Conservation (phyloP, 768 basidiomycete species). For the Serpula lacrymans region DNA sequence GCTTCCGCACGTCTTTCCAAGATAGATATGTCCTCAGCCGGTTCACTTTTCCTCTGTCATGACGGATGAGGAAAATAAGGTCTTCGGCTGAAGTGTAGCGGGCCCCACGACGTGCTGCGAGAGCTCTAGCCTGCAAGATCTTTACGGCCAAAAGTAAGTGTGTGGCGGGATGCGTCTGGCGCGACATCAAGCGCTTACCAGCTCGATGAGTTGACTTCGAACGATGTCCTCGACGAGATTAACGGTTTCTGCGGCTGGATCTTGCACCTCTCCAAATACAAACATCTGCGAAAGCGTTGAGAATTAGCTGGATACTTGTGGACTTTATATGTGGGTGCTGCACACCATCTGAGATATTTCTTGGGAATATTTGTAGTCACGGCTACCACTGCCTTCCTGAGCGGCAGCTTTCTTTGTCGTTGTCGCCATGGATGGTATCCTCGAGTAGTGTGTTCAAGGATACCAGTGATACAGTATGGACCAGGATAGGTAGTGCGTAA, state of each 20-base stretch:
- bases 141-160: no score
- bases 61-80: conserved; percentile 92
- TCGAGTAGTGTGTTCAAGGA: no score
- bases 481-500: no score
- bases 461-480: no score
- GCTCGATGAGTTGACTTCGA: conserved; percentile 84
- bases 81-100: conserved; percentile 90
- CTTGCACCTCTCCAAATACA: conserved; percentile 94
- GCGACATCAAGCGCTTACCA: conserved; percentile 45
- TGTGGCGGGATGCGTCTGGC: conserved; percentile 5
- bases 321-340: not conserved
- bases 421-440: conserved; percentile 4
- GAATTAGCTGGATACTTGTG: conserved; percentile 1
- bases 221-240: conserved; percentile 96
- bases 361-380: conserved; percentile 85
- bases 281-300: conserved; percentile 65
- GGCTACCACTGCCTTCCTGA: conserved; percentile 19
- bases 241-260: conserved; percentile 82
- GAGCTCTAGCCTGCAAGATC: conserved; percentile 87
- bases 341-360: conserved; percentile 94
- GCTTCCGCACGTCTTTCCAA: conserved; percentile 97
- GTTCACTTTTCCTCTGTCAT: conserved; percentile 93
- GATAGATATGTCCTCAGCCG: conserved; percentile 88
- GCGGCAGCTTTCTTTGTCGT: conserved; percentile 9
- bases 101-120: conserved; percentile 79